A percentile compares a stretch with the other conserved stretches of the same genome.
Conservation (phyloP, 352 stramenopile species). For the Blastocystis sp. region DNA sequence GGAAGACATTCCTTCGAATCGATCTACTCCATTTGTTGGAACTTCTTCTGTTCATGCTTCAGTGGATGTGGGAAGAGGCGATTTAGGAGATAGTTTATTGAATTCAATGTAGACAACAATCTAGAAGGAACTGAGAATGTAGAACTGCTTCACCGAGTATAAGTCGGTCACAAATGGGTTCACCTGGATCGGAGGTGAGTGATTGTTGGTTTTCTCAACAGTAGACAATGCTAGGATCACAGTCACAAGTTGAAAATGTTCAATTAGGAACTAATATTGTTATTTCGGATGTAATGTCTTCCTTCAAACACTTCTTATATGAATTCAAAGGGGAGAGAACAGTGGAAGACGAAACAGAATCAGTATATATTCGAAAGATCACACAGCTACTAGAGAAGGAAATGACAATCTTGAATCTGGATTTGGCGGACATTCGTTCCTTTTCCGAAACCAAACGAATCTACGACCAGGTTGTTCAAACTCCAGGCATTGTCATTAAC, state of each 20-base stretch:
- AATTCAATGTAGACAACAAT: background rate
- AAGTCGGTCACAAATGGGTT: background rate
- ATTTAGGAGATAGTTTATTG: background rate
- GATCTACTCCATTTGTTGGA: background rate
- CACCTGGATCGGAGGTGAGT: background rate
- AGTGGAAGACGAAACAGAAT: constrained; percentile 50
- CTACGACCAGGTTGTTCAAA: constrained; percentile 90
- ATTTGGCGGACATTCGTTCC: constrained; percentile 80
- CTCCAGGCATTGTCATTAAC: constrained; percentile 74
- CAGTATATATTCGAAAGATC: constrained; percentile 74
- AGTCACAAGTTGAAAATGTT: constrained; percentile 69
- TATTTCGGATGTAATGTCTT: constrained; percentile 79
- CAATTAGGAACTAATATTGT: constrained; percentile 87
- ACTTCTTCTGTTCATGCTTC: background rate
- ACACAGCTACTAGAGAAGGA: constrained; percentile 74
- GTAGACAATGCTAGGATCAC: background rate
- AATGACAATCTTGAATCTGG: constrained; percentile 79
- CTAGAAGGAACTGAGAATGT: background rate
- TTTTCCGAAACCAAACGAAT: constrained; percentile 75
- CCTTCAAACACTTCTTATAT: constrained; percentile 80
- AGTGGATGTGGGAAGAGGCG: background rate
- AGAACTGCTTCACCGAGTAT: background rate
- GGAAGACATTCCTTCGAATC: constrained; percentile 17
- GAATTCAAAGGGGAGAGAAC: constrained; percentile 69
- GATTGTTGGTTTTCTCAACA: background rate